Percentiles rank a stretch among this genome's conserved stretches.
Evolutionary conservation across 768 basidiomycete genomes (phyloP).

Genomic region (Collybia nuda): DNA sequence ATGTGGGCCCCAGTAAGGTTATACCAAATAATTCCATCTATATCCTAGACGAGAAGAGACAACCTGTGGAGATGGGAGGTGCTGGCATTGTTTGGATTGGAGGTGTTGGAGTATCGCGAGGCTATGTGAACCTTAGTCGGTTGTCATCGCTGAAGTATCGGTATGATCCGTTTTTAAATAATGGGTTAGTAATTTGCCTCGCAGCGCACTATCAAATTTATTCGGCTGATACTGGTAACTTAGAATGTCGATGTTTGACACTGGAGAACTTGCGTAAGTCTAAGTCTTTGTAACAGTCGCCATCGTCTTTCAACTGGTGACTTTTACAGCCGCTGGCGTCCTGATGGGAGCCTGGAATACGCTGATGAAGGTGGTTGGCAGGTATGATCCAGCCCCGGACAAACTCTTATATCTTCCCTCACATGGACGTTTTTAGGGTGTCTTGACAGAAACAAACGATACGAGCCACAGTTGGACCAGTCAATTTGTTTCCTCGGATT

Average conservation of each 20-base stretch:
- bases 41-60: constrained; percentile 34
- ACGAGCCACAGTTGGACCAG: too few relatives aligned
- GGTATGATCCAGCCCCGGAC: not conserved
- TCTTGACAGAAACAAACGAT: too few relatives aligned
- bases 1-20: constrained; percentile 44
- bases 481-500: not conserved
- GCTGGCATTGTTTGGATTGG: constrained; percentile 55
- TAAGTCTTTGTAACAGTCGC: not conserved
- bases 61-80: constrained; percentile 33
- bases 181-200: constrained; percentile 45
- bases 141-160: constrained; percentile 49
- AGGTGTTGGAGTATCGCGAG: constrained; percentile 50
- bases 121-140: constrained; percentile 53
- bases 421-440: too few relatives aligned
- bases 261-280: constrained; percentile 54
- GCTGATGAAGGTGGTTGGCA: constrained; percentile 38
- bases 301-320: not conserved
- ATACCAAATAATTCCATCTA: constrained; percentile 48
- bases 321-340: constrained; percentile 40
- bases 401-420: not conserved
- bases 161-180: constrained; percentile 47
- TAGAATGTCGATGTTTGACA: constrained; percentile 56
- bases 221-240: not conserved
- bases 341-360: constrained; percentile 54
- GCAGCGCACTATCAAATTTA: not conserved